Base-by-base conservation (phyloP, 805 yeast genomes). In the Martiniozyma abietophila region DNA sequence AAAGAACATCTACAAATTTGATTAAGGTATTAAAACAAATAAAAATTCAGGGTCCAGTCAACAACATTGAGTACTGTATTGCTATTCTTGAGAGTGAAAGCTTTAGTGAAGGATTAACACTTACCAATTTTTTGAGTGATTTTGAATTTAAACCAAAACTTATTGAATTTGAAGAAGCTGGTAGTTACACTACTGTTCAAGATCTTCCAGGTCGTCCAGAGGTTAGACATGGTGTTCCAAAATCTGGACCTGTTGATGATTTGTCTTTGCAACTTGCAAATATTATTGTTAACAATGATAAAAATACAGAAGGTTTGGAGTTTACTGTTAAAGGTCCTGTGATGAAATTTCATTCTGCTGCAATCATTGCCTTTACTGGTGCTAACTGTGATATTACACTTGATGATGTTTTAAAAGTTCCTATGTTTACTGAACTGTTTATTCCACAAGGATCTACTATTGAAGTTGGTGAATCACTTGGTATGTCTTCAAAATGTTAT, bases 231-330 rank as follows among this genome's bases (percentile, higher is more conserved):
- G 98, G 98, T 56, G 97, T 89, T 36, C 98, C 98, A 18, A 97
- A 97, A 6, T 84, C 95, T 26, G 98, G 98, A 29, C 96, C 97
- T 40, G 92, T 89, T 97, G 98, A 89, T 60, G 73, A 77, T 41
- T 88, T 78, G 50, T 77, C 96, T 4, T 88, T 88, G 65, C 70
- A 96, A 49, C 56, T 84, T 42, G 96, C 95, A 15, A 89, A 89
- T 64, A 66, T 81, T 53, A 75, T 84, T 50, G 97, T 89, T 29
- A 97, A 96, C 40, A 92, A 89, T 59, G 72, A 78, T 46, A 61
- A 66, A 43, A 63, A 69, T 29, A 80, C 96, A 8, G 95, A 97
- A 5, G 96, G 94, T 23, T 68, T 89, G 52, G 98, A 89, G 61
- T 66, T 83, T 38, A 92, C 97, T 2, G 64, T 89, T 48, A 72